Evolutionary conservation across 192 early-diverging fungal species (phyloP), one percentile per base, ranked within the genome.

Genomic region (Gryganskiella cystojenkinii): DNA sequence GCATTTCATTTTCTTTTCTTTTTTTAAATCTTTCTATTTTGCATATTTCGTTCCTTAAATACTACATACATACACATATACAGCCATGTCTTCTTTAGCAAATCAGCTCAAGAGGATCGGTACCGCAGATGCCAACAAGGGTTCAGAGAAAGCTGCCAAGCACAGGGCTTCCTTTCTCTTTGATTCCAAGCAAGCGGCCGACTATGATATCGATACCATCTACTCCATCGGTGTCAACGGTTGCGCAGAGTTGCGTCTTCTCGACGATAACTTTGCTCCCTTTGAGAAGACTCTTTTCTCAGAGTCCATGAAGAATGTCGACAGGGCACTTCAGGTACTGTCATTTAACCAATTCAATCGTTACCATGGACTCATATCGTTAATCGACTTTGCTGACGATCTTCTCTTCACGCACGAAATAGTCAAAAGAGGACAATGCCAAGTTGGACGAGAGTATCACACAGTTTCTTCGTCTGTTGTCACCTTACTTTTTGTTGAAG

Each of bases 171-270:
- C 96, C 30, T 92, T 94, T 52, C 79, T 98, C 56, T 98, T 95
- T 46, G 87, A 91, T 49, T 82, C 87, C 0, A 89, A 88, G 76
- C 86, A 92, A 79, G 97, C 97, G 2, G 93, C 95, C 4, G 93
- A 98, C 67, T 87, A 95, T 60, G 95, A 97, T 81, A 81, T 85
- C 55, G 94, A 97, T 60, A 92, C 92, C 34, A 89, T 99, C 58
- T 95, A 91, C 67, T 88, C 90, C 49, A 90, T 99, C 66, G 96
- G 93, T 10, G 80, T 82, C 54, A 89, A 89, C 64, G 96, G 95
- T 27, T 86, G 96, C 19, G 69, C 85, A 35, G 94, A 96, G 64
- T 86, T 99, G 46, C 70, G 81, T 6, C 83, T 86, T 45, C 70
- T 91, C 20, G 90, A 95, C 82, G 50, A 71, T 27, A 69, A 75